Conservation (phyloP, 306 rosid genomes). For the Fragaria nilgerrensis region DNA sequence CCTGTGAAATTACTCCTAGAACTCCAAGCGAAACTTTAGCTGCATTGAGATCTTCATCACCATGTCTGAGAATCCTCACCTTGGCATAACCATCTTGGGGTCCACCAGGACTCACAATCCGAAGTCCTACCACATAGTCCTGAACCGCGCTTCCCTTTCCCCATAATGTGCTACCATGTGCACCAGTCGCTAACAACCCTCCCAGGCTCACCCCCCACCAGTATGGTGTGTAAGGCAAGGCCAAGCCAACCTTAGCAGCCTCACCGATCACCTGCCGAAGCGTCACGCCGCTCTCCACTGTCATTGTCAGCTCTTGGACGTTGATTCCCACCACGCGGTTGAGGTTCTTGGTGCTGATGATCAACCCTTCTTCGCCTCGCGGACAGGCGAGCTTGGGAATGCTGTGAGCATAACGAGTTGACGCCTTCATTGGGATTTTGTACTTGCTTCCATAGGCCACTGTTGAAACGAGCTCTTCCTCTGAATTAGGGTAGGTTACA, state of each 20-base stretch:
- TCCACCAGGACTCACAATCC: constrained; percentile 50
- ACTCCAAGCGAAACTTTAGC: constrained; percentile 82
- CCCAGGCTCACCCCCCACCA: constrained; percentile 87
- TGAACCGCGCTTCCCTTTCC: constrained; percentile 69
- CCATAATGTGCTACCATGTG: constrained; percentile 85
- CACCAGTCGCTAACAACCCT: constrained; percentile 76
- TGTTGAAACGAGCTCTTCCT: constrained; percentile 47
- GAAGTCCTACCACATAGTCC: constrained; percentile 53
- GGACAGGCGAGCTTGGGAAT: constrained; percentile 72
- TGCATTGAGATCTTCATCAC: constrained; percentile 54
- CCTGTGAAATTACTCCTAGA: constrained; percentile 82
- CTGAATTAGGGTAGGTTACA: constrained; percentile 45
- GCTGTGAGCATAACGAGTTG: constrained; percentile 63
- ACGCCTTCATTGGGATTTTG: constrained; percentile 45
- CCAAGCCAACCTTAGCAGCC: constrained; percentile 57
- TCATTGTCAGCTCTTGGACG: constrained; percentile 34
- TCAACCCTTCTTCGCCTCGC: constrained; percentile 46
- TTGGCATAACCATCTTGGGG: constrained; percentile 52
- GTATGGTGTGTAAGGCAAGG: constrained; percentile 62
- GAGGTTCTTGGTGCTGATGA: constrained; percentile 70
- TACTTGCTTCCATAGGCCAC: constrained; percentile 43
- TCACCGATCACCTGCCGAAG: constrained; percentile 46
- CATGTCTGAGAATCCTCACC: constrained; percentile 33
- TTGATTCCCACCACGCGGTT: constrained; percentile 42
- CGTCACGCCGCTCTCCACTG: constrained; percentile 61